phyloP scores from a whole-genome alignment of 2,329 filamentous ascomycete species.

The Trichoderma oligosporum region DNA sequence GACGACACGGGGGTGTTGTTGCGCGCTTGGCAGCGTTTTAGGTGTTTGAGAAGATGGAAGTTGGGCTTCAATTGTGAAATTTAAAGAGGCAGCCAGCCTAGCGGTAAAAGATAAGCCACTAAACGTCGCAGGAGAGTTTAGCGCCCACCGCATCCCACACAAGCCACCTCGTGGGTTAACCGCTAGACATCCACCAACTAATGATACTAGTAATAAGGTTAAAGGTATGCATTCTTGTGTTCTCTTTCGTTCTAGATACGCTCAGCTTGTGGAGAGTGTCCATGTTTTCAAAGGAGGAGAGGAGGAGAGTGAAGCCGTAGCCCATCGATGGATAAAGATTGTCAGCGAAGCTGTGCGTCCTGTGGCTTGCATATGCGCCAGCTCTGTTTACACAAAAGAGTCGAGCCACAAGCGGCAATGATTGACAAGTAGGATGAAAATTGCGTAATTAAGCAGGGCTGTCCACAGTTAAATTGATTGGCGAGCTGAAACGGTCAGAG shows the following conservation, averaged over 20 bases:
- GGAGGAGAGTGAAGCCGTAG: too few species aligned
- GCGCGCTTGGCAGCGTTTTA: not conserved
- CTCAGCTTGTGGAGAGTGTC: too few species aligned
- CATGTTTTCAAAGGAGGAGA: too few species aligned
- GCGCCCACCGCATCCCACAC: constrained; percentile 3
- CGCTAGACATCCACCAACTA: too few species aligned
- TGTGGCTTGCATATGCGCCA: constrained; percentile 7
- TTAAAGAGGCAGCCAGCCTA: constrained; percentile 13
- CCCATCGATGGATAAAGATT: too few species aligned
- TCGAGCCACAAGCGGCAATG: too few species aligned
- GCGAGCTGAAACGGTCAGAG: not conserved
- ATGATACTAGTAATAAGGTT: too few species aligned
- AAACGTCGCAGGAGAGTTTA: not conserved
- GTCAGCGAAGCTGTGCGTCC: not conserved
- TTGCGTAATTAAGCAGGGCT: too few species aligned
- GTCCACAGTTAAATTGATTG: too few species aligned
- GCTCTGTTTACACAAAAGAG: too few species aligned
- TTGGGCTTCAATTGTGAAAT: not conserved
- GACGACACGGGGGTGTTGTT: constrained; percentile 14
- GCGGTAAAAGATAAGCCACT: not conserved
- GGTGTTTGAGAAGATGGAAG: not conserved
- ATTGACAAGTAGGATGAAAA: not conserved
- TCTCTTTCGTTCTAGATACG: too few species aligned
- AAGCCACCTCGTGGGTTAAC: constrained; percentile 4
- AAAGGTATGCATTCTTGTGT: too few species aligned